Evolutionary conservation across 2,329 filamentous ascomycete genomes (phyloP).

Genomic region (Aplosporella prunicola): DNA sequence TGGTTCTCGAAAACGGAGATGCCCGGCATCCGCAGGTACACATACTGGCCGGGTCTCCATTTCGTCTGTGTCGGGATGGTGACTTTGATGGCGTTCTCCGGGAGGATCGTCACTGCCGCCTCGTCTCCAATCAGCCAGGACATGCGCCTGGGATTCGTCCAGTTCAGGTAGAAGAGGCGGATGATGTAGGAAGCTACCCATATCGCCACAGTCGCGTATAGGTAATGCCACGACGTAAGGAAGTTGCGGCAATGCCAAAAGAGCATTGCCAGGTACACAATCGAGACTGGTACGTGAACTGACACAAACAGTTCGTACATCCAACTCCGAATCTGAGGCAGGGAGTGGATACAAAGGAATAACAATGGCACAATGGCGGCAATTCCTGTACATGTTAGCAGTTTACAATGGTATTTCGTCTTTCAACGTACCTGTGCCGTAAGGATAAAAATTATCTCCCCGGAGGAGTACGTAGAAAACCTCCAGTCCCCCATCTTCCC

Average conservation of each 20-base stretch:
- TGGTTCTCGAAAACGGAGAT: slow-evolving; percentile 89
- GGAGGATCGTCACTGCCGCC: slow-evolving; percentile 77
- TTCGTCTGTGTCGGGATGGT: slow-evolving; percentile 88
- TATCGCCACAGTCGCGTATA: slow-evolving; percentile 71
- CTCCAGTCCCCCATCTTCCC: slow-evolving; percentile 64
- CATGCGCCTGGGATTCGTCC: slow-evolving; percentile 68
- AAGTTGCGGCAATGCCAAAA: slow-evolving; percentile 98
- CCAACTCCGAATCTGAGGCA: slow-evolving; percentile 64
- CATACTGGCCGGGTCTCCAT: slow-evolving; percentile 90
- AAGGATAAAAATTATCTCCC: slow-evolving; percentile 59
- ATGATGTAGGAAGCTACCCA: slow-evolving; percentile 66
- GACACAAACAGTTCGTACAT: slow-evolving; percentile 81
- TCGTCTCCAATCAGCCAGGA: slow-evolving; percentile 86
- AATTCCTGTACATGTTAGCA: slow-evolving; percentile 27
- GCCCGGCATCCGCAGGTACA: slow-evolving; percentile 88
- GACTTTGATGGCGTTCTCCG: slow-evolving; percentile 90
- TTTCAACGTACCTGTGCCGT: slow-evolving; percentile 59
- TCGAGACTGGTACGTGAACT: slow-evolving; percentile 71
- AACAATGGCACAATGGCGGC: slow-evolving; percentile 71
- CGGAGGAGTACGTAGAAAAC: slow-evolving; percentile 64
- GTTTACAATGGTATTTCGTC: slow-evolving; percentile 28
- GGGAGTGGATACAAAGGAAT: slow-evolving; percentile 76
- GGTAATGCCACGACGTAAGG: slow-evolving; percentile 79
- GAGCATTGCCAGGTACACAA: slow-evolving; percentile 71
- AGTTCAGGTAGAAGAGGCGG: slow-evolving; percentile 80